Conservation (phyloP, 352 stramenopile genomes). For the Phytopythium vexans region DNA sequence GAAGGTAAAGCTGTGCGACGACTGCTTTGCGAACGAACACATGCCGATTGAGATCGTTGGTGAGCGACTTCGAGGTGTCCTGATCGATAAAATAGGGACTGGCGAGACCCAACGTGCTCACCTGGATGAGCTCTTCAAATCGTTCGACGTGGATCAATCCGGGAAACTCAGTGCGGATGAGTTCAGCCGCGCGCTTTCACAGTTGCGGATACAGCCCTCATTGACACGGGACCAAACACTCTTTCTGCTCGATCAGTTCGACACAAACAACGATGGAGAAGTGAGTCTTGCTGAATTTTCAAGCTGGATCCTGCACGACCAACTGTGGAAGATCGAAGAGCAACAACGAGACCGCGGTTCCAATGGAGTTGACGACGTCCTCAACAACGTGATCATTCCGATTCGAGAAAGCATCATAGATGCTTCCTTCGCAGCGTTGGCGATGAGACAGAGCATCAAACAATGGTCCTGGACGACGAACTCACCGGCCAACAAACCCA, state of each 20-base stretch:
- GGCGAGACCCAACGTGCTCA: conserved; percentile 26
- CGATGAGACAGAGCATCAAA: conserved; percentile 24
- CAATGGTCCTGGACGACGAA: conserved; percentile 40
- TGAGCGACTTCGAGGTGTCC: conserved; percentile 48
- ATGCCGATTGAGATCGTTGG: conserved; percentile 41
- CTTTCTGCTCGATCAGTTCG: conserved; percentile 60
- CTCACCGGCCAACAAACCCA: conserved; percentile 7
- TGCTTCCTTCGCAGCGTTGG: conserved; percentile 27
- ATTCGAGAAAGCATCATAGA: conserved; percentile 42
- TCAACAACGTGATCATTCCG: conserved; percentile 29
- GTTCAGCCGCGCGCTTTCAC: conserved; percentile 46
- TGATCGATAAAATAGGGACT: conserved; percentile 65
- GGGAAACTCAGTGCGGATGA: conserved; percentile 52
- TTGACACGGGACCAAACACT: conserved; percentile 44
- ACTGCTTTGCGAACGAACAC: conserved; percentile 72
- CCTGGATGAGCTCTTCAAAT: conserved; percentile 49
- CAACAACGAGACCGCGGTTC: neutral
- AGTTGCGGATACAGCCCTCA: conserved; percentile 48
- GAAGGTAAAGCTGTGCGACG: conserved; percentile 62
- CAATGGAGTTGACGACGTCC: conserved; percentile 7
- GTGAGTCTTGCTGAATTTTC: conserved; percentile 67
- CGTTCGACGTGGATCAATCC: conserved; percentile 60
- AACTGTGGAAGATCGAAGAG: conserved; percentile 34
- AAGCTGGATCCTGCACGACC: conserved; percentile 62
- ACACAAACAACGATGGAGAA: conserved; percentile 63